Percentiles rank a stretch among this genome's conserved stretches.
Conservation (phyloP, 2,329 filamentous ascomycete genomes). For the Thermoascus crustaceus region DNA sequence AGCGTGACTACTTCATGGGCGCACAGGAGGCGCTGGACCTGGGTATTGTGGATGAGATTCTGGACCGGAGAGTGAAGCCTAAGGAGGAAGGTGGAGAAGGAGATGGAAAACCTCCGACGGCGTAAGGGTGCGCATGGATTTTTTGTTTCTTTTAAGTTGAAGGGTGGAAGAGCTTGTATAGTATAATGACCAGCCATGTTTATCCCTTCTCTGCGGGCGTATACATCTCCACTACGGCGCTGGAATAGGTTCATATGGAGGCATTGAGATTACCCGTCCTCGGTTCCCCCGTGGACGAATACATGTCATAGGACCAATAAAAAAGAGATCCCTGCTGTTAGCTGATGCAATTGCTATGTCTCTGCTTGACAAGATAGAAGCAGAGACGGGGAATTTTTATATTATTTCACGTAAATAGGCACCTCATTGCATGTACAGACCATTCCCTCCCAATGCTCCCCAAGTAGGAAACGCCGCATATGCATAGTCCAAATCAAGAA, state of each 20-base stretch:
- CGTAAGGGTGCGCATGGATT: slow-evolving; percentile 4
- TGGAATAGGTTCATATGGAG: too few species aligned
- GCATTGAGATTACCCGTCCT: not conserved
- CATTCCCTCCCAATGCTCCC: not conserved
- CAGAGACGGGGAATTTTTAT: not conserved
- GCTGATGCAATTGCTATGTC: not conserved
- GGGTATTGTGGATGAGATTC: slow-evolving; percentile 85
- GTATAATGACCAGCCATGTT: slow-evolving; percentile 3
- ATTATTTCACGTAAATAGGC: not conserved
- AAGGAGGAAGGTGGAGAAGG: slow-evolving; percentile 16
- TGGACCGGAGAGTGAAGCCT: slow-evolving; percentile 42
- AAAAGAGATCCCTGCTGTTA: not conserved
- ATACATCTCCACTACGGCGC: not conserved
- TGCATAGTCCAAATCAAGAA: not conserved
- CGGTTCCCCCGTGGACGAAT: too few species aligned
- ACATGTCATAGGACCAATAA: too few species aligned
- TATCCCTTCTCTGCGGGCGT: not conserved
- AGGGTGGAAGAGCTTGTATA: not conserved
- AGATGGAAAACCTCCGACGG: slow-evolving; percentile 16
- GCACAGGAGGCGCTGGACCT: slow-evolving; percentile 81
- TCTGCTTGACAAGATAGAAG: not conserved
- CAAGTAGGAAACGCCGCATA: not conserved
- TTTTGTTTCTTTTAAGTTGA: slow-evolving; percentile 1
- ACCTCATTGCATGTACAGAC: not conserved
- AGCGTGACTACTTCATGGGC: slow-evolving; percentile 89